These are phyloP conservation scores for Toxicodendron radicans DNA, from an alignment of 345 rosid species.

Conservation along the genomic window DNA sequence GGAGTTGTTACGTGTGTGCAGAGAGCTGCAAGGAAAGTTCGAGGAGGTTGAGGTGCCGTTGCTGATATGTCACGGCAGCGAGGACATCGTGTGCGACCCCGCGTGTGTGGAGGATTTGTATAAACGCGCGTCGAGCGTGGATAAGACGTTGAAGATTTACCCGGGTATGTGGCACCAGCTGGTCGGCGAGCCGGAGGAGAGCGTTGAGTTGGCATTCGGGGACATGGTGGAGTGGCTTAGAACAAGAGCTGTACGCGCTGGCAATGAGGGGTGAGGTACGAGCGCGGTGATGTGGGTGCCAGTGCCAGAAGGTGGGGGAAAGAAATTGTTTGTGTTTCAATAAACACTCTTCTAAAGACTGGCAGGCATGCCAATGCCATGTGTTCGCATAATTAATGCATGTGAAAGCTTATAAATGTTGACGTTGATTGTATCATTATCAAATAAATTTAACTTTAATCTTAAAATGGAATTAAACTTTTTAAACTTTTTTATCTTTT, in stretches of 20 bases:
- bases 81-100: constrained; percentile 78
- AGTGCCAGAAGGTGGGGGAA: not conserved
- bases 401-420: no score
- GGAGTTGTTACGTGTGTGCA: constrained; percentile 71
- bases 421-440: no score
- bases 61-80: constrained; percentile 77
- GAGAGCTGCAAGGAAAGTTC: constrained; percentile 71
- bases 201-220: constrained; percentile 66
- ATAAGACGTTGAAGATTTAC: constrained; percentile 69
- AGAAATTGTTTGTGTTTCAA: not conserved
- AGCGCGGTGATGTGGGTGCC: not conserved
- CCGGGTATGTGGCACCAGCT: constrained; percentile 93
- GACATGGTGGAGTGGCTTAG: constrained; percentile 73
- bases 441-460: no score
- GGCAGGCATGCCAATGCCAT: no score
- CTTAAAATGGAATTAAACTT: no score
- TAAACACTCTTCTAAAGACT: no score
- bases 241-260: constrained; percentile 36
- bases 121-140: constrained; percentile 61
- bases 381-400: no score
- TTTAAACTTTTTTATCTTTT: no score
- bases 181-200: constrained; percentile 75
- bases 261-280: not conserved
- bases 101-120: constrained; percentile 70
- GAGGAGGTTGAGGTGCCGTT: constrained; percentile 83